Evolutionary conservation across 495 filamentous ascomycete genomes (phyloP).

Genomic region (Tuber umbilicatum): DNA sequence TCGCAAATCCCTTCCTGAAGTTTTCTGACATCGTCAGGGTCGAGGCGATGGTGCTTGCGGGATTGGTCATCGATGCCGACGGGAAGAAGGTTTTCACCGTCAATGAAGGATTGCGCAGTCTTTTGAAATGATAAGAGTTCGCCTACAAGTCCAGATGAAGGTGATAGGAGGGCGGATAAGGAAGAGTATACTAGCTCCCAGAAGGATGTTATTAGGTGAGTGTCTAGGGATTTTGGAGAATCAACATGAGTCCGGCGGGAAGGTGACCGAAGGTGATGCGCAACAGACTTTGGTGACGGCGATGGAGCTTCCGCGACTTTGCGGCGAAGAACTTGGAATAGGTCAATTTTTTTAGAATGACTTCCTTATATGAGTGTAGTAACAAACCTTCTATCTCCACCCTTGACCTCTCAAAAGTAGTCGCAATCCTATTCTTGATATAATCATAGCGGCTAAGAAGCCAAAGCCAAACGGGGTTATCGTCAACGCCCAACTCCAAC

Average conservation of each 20-base stretch:
- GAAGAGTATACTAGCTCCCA: slow-evolving; percentile 79
- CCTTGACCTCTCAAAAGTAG: slow-evolving; percentile 71
- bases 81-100: slow-evolving; percentile 72
- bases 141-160: slow-evolving; percentile 69
- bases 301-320: slow-evolving; percentile 66
- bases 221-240: slow-evolving; percentile 57
- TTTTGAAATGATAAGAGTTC: slow-evolving; percentile 94
- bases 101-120: slow-evolving; percentile 80
- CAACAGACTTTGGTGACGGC: slow-evolving; percentile 60
- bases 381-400: slow-evolving; percentile 68
- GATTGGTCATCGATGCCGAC: slow-evolving; percentile 78
- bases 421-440: slow-evolving; percentile 71
- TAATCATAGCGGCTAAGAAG: slow-evolving; percentile 80
- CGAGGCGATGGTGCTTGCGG: slow-evolving; percentile 74
- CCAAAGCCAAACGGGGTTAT: slow-evolving; percentile 96
- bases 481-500: slow-evolving; percentile 82
- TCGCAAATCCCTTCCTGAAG: slow-evolving; percentile 73
- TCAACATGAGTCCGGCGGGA: slow-evolving; percentile 55
- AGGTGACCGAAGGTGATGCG: slow-evolving; percentile 65
- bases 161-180: slow-evolving; percentile 61
- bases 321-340: slow-evolving; percentile 59
- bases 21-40: slow-evolving; percentile 59
- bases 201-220: slow-evolving; percentile 68
- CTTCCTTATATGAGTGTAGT: neutral
- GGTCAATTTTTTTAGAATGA: slow-evolving; percentile 5